Evolutionary conservation across 495 filamentous ascomycete genomes (phyloP).

Genomic region (Paragyromitra xinjiangensis): DNA sequence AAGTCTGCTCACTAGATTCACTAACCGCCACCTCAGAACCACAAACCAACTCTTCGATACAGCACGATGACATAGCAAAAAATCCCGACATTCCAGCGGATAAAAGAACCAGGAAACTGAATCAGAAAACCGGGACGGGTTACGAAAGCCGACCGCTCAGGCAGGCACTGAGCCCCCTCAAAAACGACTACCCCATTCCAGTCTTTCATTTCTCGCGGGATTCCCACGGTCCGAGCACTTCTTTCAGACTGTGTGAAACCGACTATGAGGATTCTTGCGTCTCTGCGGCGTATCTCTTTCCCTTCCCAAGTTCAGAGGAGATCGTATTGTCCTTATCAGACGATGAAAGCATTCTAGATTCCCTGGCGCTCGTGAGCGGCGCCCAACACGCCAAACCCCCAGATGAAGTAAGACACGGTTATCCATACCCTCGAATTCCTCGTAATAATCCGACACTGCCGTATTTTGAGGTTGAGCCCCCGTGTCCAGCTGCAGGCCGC

Average conservation of each 20-base stretch:
- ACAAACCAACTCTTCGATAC: not conserved
- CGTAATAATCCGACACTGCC: conserved; percentile 16
- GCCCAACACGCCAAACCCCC: not conserved
- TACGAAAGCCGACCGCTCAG: not conserved
- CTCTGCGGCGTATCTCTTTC: conserved; percentile 2
- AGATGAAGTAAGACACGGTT: conserved; percentile 1
- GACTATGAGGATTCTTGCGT: not conserved
- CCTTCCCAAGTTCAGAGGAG: conserved; percentile 11
- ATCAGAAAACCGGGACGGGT: not conserved
- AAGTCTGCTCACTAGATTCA: not conserved
- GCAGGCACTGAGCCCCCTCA: not conserved
- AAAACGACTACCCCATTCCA: conserved; percentile 1
- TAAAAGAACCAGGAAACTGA: not conserved
- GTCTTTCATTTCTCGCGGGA: not conserved
- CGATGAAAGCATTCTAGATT: not conserved
- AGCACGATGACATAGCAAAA: not conserved
- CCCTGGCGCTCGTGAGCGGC: conserved; percentile 1
- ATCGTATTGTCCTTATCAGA: not conserved
- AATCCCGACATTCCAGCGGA: not conserved
- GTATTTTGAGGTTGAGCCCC: conserved; percentile 1
- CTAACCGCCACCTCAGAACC: not conserved
- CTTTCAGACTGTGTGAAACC: not conserved
- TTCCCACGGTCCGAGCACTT: not conserved
- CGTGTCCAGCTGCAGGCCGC: conserved; percentile 4
- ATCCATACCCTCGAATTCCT: conserved; percentile 21